phyloP scores from a whole-genome alignment of 805 yeast genomes.

The Suhomyces sp. region DNA sequence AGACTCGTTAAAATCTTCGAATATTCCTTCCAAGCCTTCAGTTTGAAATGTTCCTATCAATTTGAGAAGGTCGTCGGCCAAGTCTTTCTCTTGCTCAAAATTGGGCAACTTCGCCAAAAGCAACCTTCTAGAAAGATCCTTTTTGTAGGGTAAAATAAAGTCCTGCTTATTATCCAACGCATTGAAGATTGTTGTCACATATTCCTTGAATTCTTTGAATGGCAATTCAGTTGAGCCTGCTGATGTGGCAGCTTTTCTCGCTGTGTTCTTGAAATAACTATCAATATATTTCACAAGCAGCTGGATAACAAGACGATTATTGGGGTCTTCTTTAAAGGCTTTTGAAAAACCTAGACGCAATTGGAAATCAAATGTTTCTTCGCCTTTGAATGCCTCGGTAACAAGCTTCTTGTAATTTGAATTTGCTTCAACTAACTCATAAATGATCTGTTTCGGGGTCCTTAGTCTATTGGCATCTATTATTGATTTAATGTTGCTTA shows the following conservation, averaged over 20 bases:
- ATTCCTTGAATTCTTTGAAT: constrained; percentile 17
- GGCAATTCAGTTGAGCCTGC: constrained; percentile 9
- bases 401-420: constrained; percentile 13
- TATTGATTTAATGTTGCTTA: constrained; percentile 6
- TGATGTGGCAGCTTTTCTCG: constrained; percentile 8
- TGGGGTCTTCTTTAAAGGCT: constrained; percentile 12
- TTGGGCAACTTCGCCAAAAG: constrained; percentile 23
- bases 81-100: constrained; percentile 19
- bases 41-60: constrained; percentile 33
- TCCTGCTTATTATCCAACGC: constrained; percentile 33
- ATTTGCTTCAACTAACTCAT: constrained; percentile 15
- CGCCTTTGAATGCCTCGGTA: constrained; percentile 10
- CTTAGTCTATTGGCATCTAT: background rate
- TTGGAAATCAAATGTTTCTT: constrained; percentile 29
- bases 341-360: constrained; percentile 29
- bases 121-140: constrained; percentile 38
- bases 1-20: constrained; percentile 30
- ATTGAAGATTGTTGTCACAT: constrained; percentile 30
- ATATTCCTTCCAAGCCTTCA: constrained; percentile 30
- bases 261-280: constrained; percentile 20
- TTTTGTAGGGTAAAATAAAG: constrained; percentile 30
- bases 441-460: constrained; percentile 1
- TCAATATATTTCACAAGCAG: constrained; percentile 36
- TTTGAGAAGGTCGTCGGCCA: constrained; percentile 19
- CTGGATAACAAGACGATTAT: constrained; percentile 16